Conservation (phyloP, 495 filamentous ascomycete species). For the Aspergillus asperescens region DNA sequence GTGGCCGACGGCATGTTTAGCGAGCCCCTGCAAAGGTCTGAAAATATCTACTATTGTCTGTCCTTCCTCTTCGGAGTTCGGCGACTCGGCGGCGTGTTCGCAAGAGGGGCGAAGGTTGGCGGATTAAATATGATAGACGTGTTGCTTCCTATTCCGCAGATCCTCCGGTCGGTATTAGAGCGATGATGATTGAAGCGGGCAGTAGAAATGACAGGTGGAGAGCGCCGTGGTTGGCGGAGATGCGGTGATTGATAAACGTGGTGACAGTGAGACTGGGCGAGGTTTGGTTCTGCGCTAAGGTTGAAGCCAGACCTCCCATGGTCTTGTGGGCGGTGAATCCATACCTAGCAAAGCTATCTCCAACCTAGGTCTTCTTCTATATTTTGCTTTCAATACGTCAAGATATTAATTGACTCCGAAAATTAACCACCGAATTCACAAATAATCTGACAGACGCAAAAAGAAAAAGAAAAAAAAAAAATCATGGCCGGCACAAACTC, state of each 20-base stretch:
- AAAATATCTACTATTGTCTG: background rate
- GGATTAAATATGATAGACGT: too few relatives aligned
- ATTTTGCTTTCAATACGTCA: background rate
- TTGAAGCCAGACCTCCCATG: too few relatives aligned
- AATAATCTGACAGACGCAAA: too few relatives aligned
- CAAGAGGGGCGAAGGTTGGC: background rate
- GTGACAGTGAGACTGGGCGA: constrained; percentile 27
- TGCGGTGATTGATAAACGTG: constrained; percentile 27
- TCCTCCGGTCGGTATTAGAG: background rate
- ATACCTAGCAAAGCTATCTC: background rate
- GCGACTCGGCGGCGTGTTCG: background rate
- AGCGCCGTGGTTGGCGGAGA: constrained; percentile 3
- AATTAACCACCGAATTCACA: too few relatives aligned
- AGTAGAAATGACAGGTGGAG: constrained; percentile 6
- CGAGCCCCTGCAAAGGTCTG: background rate
- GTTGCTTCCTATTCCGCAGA: background rate
- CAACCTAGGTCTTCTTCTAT: constrained; percentile 3
- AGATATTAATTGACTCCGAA: too few relatives aligned
- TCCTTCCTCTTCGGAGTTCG: background rate
- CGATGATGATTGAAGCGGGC: background rate
- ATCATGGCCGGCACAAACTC: constrained; percentile 26
- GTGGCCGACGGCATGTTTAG: constrained; percentile 69
- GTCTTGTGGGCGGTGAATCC: constrained; percentile 7
- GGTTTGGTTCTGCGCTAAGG: constrained; percentile 23
- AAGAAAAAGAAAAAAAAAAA: too few relatives aligned